Conservation (phyloP, 148 eudicot genomes). For the Silene latifolia region DNA sequence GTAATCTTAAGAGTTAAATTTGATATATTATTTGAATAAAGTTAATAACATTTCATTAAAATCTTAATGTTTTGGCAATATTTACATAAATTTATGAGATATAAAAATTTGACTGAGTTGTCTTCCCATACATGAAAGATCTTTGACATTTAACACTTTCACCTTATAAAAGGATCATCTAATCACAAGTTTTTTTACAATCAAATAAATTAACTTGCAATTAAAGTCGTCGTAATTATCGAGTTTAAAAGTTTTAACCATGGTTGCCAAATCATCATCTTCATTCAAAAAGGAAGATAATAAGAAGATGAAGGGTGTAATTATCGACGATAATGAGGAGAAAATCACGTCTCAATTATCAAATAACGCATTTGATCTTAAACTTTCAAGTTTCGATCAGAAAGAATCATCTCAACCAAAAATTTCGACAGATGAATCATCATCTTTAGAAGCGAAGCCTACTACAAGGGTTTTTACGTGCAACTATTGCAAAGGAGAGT, state of each 20-base stretch:
- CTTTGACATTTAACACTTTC: constrained; percentile 21
- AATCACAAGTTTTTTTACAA: not conserved
- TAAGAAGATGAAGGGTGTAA: constrained; percentile 16
- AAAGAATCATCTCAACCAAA: not conserved
- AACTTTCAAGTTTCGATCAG: constrained; percentile 13
- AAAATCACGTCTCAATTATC: not conserved
- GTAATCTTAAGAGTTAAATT: constrained; percentile 25
- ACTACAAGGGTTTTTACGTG: constrained; percentile 24
- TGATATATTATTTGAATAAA: constrained; percentile 13
- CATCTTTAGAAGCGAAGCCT: not conserved
- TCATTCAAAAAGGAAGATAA: too few species aligned
- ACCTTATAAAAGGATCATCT: constrained; percentile 13
- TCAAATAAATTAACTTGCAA: not conserved
- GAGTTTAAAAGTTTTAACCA: not conserved
- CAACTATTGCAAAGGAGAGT: constrained; percentile 35
- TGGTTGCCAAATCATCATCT: constrained; percentile 19
- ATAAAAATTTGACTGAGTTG: constrained; percentile 11
- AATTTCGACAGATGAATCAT: not conserved
- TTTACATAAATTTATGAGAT: constrained; percentile 4
- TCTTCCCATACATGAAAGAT: constrained; percentile 26
- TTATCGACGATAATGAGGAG: not conserved
- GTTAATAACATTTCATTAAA: constrained; percentile 17
- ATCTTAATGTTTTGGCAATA: constrained; percentile 4
- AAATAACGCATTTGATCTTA: constrained; percentile 17
- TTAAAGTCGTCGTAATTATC: not conserved